These are phyloP conservation scores for Pelargonium nanum DNA, from an alignment of 345 rosid genomes.

Conservation along the genomic window DNA sequence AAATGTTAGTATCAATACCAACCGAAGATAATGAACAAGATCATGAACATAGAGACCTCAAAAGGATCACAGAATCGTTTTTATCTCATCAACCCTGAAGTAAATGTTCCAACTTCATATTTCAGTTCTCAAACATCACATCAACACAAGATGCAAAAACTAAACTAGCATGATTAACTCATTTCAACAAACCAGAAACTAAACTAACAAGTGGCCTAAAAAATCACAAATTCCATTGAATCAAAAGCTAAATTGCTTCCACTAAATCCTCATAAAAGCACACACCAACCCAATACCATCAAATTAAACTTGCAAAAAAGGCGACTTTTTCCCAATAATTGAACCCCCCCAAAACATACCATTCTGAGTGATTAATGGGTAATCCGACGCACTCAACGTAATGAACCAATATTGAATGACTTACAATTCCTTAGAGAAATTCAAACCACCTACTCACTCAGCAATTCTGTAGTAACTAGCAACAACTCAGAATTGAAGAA, in stretches of 20 bases:
- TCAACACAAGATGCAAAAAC: background rate
- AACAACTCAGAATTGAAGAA: background rate
- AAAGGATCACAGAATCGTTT: no score
- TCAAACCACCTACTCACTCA: no score
- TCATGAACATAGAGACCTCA: background rate
- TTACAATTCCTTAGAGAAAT: no score
- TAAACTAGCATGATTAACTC: background rate
- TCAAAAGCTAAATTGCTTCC: no score
- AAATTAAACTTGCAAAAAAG: no score
- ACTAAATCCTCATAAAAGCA: background rate
- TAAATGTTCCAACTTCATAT: no score
- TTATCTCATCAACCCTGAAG: no score
- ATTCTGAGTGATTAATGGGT: slow-evolving; percentile 88
- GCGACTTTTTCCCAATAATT: background rate
- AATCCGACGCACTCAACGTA: slow-evolving; percentile 73
- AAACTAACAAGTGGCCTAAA: background rate
- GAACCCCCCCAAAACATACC: slow-evolving; percentile 31
- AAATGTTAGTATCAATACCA: no score
- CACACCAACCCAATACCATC: background rate
- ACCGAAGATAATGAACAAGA: no score
- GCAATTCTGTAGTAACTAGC: no score
- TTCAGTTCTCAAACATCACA: no score
- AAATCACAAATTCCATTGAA: background rate
- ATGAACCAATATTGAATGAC: slow-evolving; percentile 97
- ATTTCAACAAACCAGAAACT: no score